Evolutionary conservation across 345 rosid genomes (phyloP).

Genomic region (Corymbia maculata): DNA sequence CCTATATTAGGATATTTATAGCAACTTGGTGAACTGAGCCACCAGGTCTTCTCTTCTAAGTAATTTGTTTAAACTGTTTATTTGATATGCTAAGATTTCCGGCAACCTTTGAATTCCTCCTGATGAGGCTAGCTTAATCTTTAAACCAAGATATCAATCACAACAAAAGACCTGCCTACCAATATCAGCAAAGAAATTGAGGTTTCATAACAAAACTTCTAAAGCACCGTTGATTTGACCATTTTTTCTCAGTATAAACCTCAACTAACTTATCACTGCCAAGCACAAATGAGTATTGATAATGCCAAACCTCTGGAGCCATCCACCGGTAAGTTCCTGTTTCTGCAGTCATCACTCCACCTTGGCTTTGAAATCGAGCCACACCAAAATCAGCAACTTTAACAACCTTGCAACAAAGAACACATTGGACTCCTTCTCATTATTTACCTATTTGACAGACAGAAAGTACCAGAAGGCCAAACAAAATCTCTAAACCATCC

Average conservation of each 20-base stretch:
- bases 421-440: neutral
- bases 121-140: neutral
- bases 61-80: neutral
- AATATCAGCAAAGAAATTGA: neutral
- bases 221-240: neutral
- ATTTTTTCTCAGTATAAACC: neutral
- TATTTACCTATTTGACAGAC: neutral
- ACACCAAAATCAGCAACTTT: conserved; percentile 81
- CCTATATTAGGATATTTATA: neutral
- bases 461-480: neutral
- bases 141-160: neutral
- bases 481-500: neutral
- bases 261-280: neutral
- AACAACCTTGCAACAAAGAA: conserved; percentile 40
- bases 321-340: conserved; percentile 86
- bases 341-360: conserved; percentile 76
- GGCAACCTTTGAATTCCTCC: neutral
- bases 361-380: conserved; percentile 61
- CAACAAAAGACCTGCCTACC: neutral
- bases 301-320: conserved; percentile 71
- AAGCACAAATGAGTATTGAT: neutral
- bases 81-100: neutral
- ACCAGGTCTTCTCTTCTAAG: neutral
- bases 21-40: neutral
- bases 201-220: neutral